Base-by-base conservation (phyloP, 2,329 filamentous ascomycete species). In the Aspergillus candidus region DNA sequence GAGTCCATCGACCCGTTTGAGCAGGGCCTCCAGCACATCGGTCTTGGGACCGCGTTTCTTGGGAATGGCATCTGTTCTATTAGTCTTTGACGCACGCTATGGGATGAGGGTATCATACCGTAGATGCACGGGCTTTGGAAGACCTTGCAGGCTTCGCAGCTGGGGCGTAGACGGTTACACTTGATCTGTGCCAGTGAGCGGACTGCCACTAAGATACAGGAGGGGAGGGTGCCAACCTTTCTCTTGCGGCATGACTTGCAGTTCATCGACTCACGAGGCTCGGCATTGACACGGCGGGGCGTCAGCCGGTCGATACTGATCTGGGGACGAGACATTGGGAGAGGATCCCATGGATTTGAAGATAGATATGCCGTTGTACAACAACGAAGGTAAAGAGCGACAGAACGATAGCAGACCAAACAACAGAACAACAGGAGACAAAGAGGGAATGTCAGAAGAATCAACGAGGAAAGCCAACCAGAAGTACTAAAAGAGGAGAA, bases 161-260 rank as follows among this genome's bases (percentile, higher is more conserved):
- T 84, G 31, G 88, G 88, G 38, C 86, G 81, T 52, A 90, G 72
- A 44, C 88, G 80, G 66, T 93, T 94, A 72, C 88, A 94, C 72
- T 94, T 94, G 71, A 94, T 94, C 88, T 94, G 35, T 12, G 15
- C 13, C 12, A n/a, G 7, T 41, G 12, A 37, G 18, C 12, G 13
- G 17, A 17, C 8, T 3, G 37, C 10, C 88, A 94, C 71, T 94
- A 93, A 93, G 70, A 94, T 94, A 87, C 39, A 46, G 35, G 46
- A 32, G 45, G n/a, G 13, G 32, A 18, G 18, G 36, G 17, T n/a
- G 40, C 72, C 38, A 68, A 91, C 88, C 83, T 94, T 94, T 71
- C 88, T 78, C 70, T 94, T 94, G 56, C 88, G 80, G 73, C 88
- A 94, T 44, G 87, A 93, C 68, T 94, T 94, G 80, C 88, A 94